Conservation (phyloP, 768 basidiomycete species). For the Cystofilobasidium ferigula region DNA sequence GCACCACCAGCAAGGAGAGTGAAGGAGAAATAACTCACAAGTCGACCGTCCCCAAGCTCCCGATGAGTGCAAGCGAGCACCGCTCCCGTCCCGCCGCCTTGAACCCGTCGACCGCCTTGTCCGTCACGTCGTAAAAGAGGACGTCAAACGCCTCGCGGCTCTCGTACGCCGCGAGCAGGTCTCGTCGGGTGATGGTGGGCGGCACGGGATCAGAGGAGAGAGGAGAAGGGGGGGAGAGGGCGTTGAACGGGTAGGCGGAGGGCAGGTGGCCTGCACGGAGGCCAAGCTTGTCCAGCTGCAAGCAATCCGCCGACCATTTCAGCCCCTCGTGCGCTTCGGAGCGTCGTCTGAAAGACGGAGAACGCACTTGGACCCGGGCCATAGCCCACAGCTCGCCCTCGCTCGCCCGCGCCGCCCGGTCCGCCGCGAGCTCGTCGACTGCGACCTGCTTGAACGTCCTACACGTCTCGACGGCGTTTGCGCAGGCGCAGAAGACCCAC, state of each 20-base stretch:
- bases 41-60: constrained; percentile 76
- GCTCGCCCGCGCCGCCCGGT: constrained; percentile 52
- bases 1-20: constrained; percentile 27
- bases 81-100: constrained; percentile 74
- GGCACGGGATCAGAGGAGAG: constrained; percentile 30
- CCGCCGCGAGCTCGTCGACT: constrained; percentile 43
- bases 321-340: not conserved
- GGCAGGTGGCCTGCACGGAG: constrained; percentile 64
- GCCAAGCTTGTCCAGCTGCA: constrained; percentile 75
- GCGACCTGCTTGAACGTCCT: constrained; percentile 49
- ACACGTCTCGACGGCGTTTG: constrained; percentile 70
- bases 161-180: constrained; percentile 51
- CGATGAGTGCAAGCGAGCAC: constrained; percentile 60
- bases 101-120: constrained; percentile 69
- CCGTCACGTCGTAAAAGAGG: constrained; percentile 61
- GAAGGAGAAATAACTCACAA: constrained; percentile 49
- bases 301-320: constrained; percentile 2
- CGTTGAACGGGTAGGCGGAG: constrained; percentile 57
- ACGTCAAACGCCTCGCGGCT: constrained; percentile 59
- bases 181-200: constrained; percentile 48
- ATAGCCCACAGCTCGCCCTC: constrained; percentile 84
- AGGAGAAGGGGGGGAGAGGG: constrained; percentile 38
- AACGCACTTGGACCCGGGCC: constrained; percentile 67
- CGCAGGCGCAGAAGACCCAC: constrained; percentile 83
- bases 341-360: not conserved